Conservation (phyloP, 2,329 filamentous ascomycete species). For the Colletotrichum gloeosporioides region DNA sequence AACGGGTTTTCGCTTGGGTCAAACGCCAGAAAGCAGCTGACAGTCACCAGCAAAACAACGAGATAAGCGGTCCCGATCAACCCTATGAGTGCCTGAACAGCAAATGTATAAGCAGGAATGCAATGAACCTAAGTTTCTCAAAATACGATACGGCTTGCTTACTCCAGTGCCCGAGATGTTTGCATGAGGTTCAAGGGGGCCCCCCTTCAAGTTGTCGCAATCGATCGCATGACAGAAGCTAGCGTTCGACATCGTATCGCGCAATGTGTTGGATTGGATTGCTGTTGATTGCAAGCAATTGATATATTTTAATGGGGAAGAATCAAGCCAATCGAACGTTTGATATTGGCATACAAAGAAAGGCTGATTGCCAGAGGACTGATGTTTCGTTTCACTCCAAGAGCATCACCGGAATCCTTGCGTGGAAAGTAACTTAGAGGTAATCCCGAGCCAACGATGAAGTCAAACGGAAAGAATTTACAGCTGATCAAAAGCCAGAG, state of each 20-base stretch:
- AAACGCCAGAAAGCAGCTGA: neutral
- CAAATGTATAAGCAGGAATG: neutral
- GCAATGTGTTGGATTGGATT: neutral
- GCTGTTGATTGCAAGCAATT: neutral
- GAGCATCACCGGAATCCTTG: neutral
- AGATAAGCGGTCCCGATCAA: neutral
- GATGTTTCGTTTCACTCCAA: neutral
- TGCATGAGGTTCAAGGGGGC: neutral
- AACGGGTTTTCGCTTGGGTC: neutral
- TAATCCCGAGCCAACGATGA: rapidly evolving
- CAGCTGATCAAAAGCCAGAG: neutral
- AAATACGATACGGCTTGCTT: neutral
- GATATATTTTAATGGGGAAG: rapidly evolving
- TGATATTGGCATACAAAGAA: neutral
- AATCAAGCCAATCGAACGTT: neutral
- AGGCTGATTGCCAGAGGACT: neutral
- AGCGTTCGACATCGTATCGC: neutral
- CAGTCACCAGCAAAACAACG: rapidly evolving
- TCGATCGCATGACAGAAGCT: neutral
- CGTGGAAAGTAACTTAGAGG: rapidly evolving
- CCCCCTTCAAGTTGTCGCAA: neutral
- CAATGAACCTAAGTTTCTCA: neutral
- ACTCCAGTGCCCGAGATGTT: neutral
- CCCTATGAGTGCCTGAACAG: neutral
- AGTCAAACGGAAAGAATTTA: rapidly evolving